Evolutionary conservation across 164 flowering plant genomes (phyloP).

Genomic region (Liquidambar formosana): DNA sequence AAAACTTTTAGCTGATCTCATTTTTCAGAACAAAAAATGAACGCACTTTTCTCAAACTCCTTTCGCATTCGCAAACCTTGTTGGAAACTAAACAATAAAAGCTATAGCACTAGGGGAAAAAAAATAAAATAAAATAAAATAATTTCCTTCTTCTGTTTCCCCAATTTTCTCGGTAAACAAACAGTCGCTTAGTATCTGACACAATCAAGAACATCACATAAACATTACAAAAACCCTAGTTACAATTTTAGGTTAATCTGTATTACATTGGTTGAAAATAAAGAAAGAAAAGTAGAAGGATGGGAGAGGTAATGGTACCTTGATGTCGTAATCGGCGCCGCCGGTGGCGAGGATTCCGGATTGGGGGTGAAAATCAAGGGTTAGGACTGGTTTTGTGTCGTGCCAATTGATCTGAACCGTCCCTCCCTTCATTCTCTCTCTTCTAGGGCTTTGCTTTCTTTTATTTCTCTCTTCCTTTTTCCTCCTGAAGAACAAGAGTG

Average conservation of each 20-base stretch:
- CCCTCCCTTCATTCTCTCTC: slow-evolving; percentile 70
- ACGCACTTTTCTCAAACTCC: too few relatives aligned
- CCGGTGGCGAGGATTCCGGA: slow-evolving; percentile 90
- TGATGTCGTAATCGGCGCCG: slow-evolving; percentile 93
- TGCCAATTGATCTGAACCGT: slow-evolving; percentile 97
- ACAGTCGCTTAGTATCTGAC: not conserved
- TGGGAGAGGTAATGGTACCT: slow-evolving; percentile 39
- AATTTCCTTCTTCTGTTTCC: not conserved
- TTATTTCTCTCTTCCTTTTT: too few relatives aligned
- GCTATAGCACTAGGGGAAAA: too few relatives aligned
- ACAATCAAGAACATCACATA: too few relatives aligned
- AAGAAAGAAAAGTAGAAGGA: not conserved
- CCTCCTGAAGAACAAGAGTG: too few relatives aligned
- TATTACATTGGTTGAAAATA: too few relatives aligned
- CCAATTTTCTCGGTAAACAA: not conserved
- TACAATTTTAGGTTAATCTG: too few relatives aligned
- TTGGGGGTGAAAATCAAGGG: slow-evolving; percentile 86
- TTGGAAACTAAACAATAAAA: too few relatives aligned
- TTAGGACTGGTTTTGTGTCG: slow-evolving; percentile 79
- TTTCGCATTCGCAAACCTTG: too few relatives aligned
- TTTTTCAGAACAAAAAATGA: not conserved
- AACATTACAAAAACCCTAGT: too few relatives aligned
- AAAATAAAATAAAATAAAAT: too few relatives aligned
- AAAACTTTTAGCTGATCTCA: too few relatives aligned
- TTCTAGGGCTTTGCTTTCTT: not conserved